A percentile compares a stretch with the other conserved stretches of the same genome.
Evolutionary conservation across 768 basidiomycete genomes (phyloP).

Genomic region (Wakefieldia striispora): DNA sequence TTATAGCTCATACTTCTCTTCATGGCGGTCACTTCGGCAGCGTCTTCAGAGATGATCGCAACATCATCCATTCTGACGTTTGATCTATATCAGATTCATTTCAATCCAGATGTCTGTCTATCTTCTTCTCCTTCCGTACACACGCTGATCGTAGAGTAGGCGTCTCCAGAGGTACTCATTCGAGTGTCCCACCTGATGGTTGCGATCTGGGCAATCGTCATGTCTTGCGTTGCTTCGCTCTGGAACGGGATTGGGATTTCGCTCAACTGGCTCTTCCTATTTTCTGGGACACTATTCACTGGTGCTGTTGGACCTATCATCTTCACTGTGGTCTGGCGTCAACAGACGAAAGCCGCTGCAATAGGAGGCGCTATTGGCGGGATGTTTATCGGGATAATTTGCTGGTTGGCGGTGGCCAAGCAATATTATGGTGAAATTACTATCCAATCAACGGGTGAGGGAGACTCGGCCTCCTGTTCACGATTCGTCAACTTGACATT

Average conservation of each 20-base stretch:
- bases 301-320: constrained; percentile 33
- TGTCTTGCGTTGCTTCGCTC: constrained; percentile 25
- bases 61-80: constrained; percentile 36
- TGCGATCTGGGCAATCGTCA: constrained; percentile 21
- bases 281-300: constrained; percentile 18
- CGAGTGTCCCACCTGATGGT: constrained; percentile 28
- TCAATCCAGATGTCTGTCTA: constrained; percentile 18
- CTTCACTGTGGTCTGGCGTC: constrained; percentile 27
- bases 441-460: constrained; percentile 10
- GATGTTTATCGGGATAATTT: constrained; percentile 41
- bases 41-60: constrained; percentile 36
- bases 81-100: constrained; percentile 34
- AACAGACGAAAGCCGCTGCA: constrained; percentile 39
- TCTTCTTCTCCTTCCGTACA: background rate
- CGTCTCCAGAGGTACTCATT: constrained; percentile 19
- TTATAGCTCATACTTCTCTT: constrained; percentile 32
- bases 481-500: background rate
- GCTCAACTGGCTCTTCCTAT: constrained; percentile 19
- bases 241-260: constrained; percentile 26
- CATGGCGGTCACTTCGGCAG: constrained; percentile 36
- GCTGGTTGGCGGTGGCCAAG: constrained; percentile 41
- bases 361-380: constrained; percentile 41
- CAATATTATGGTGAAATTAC: constrained; percentile 17
- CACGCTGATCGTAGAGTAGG: constrained; percentile 1
- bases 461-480: background rate